These are phyloP conservation scores for Litchi chinensis DNA, from an alignment of 345 rosid species.

Conservation along the genomic window DNA sequence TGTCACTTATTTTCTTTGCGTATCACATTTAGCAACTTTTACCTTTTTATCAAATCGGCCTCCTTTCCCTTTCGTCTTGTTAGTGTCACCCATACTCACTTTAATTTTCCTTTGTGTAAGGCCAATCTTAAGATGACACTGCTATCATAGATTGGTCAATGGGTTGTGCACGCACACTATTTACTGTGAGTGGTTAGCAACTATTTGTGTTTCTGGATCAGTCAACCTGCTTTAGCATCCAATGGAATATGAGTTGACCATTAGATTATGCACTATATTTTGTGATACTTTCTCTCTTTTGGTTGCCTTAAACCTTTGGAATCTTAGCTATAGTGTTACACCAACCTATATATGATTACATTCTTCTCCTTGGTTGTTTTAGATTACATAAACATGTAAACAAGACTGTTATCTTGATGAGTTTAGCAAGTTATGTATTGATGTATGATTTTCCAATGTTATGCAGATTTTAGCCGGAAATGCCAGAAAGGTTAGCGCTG, in stretches of 20 bases:
- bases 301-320: neutral
- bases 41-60: neutral
- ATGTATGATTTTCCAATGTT: conserved; percentile 11
- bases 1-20: neutral
- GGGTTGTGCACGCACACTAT: too few species aligned
- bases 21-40: neutral
- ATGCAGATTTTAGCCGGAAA: conserved; percentile 90
- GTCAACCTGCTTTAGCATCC: too few species aligned
- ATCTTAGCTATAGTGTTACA: neutral
- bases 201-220: too few species aligned
- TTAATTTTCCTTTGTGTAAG: neutral
- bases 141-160: neutral
- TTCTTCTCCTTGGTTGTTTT: conserved; percentile 2
- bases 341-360: conserved; percentile 3
- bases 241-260: neutral
- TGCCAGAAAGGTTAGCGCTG: conserved; percentile 95
- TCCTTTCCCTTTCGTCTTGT: neutral
- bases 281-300: too few species aligned
- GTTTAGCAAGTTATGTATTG: conserved; percentile 16
- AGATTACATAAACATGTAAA: neutral
- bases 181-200: too few species aligned
- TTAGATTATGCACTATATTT: neutral
- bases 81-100: neutral
- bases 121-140: neutral
- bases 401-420: conserved; percentile 5